Evolutionary conservation across 176 grass and related monocot genomes (phyloP).

Genomic region (Carex myosuroides): DNA sequence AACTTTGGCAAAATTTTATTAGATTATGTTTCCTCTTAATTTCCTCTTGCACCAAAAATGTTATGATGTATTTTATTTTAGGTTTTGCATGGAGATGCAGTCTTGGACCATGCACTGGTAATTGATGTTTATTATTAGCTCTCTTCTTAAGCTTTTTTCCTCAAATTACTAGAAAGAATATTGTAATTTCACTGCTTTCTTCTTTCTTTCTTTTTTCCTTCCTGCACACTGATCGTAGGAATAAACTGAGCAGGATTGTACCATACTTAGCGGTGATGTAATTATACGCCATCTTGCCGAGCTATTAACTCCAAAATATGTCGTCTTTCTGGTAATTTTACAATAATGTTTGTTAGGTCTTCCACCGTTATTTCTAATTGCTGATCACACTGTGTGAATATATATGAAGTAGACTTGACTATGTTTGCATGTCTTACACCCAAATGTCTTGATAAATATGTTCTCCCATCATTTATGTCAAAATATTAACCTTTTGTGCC

Average conservation of each 20-base stretch:
- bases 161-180: background rate
- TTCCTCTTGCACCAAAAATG: background rate
- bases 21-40: background rate
- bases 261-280: conserved; percentile 89
- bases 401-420: background rate
- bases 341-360: background rate
- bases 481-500: background rate
- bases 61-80: conserved; percentile 25
- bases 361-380: background rate
- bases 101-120: conserved; percentile 77
- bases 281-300: conserved; percentile 95
- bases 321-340: conserved; percentile 88
- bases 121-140: conserved; percentile 2
- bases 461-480: background rate
- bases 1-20: background rate
- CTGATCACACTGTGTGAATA: background rate
- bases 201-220: conserved; percentile 14
- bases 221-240: conserved; percentile 29
- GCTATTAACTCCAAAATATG: conserved; percentile 65
- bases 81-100: conserved; percentile 96
- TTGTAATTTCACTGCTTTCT: conserved; percentile 16
- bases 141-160: background rate
- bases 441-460: background rate
- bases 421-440: background rate
- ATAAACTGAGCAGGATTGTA: conserved; percentile 75